Evolutionary conservation across 2,329 filamentous ascomycete genomes (phyloP).

Genomic region (Diaporthe australafricana): DNA sequence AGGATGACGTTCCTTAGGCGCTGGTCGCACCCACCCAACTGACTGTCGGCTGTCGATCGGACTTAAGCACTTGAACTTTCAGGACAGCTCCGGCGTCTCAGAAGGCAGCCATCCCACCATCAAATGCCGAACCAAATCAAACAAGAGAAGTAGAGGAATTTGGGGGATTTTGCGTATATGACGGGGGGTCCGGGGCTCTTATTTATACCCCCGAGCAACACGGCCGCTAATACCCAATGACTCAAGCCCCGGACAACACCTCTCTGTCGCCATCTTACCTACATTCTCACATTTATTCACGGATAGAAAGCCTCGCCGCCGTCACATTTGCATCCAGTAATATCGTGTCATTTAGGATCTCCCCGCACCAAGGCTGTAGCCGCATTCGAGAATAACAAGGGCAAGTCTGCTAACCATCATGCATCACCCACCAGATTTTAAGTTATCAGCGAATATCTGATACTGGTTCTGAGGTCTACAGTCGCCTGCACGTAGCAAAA

Average conservation of each 20-base stretch:
- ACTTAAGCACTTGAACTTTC: conserved; percentile 36
- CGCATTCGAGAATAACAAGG: background rate
- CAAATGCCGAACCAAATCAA: conserved; percentile 32
- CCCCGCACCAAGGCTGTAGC: conserved; percentile 2
- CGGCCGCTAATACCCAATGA: conserved; percentile 33
- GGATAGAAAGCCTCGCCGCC: background rate
- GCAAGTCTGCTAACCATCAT: background rate
- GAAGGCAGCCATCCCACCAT: conserved; percentile 37
- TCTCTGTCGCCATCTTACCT: background rate
- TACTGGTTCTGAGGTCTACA: background rate
- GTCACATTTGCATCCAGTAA: background rate
- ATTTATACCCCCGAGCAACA: conserved; percentile 49
- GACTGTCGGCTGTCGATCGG: conserved; percentile 17
- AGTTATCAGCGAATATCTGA: background rate
- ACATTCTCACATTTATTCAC: conserved; percentile 47
- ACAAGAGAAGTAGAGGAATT: conserved; percentile 34
- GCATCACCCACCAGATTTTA: background rate
- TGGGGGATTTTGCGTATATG: background rate
- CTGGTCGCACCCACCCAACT: background rate
- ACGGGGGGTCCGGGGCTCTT: conserved; percentile 41
- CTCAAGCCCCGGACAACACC: conserved; percentile 31
- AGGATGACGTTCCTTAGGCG: conserved; percentile 16
- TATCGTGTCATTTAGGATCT: background rate
- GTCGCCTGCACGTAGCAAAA: background rate
- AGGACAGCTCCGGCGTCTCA: conserved; percentile 37